Evolutionary conservation across 176 grass and related monocot genomes (phyloP), one percentile per base, ranked within the genome.

Genomic region (Carex kokanica): DNA sequence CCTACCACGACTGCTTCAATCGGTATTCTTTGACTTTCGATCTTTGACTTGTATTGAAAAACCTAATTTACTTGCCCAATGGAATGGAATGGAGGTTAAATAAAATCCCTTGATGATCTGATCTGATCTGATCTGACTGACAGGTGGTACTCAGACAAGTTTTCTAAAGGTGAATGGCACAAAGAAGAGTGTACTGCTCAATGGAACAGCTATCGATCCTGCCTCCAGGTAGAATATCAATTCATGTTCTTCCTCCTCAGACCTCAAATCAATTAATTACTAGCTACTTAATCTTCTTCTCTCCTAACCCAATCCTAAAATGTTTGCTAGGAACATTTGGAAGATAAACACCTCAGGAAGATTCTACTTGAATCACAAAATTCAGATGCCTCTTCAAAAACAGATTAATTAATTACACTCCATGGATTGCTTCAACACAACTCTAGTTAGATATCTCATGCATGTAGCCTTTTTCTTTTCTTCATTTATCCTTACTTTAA

Each of bases 1-100:
- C 89, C 61, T 98, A 98, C 84, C 95, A 98, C 80, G 89, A 98
- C 74, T 98, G 91, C 91, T 94, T 98, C 93, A 95, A 98, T 69
- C 84, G 89, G 88, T 90, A 25, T 81, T 34, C 14, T 11, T n/a
- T n/a, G n/a, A n/a, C n/a, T n/a, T n/a, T n/a, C n/a, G n/a, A n/a
- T n/a, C n/a, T n/a, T n/a, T n/a, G n/a, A n/a, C n/a, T n/a, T n/a
- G n/a, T n/a, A n/a, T n/a, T 38, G 36, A 38, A 38, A 38, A 38
- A 38, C 36, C 36, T 38, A 38, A 38, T 38, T 38, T 0, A 38
- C 5, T 38, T 38, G 6, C 36, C 5, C 5, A 38, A 27, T 27
- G 27, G 27, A 38, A 38, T 38, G 36, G 36, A 38, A 38, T 38
- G 36, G 36, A 38, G 36, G 36, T n/a, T n/a, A n/a, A n/a, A n/a